Conservation (phyloP, 345 rosid genomes). For the Arabidopsis thaliana region TAIR10.1 NC_003070.9:29516001-29516500, state of each 20-base stretch:
- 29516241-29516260: neutral
- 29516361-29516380: no score
- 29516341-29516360: no score
- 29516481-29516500: no score
- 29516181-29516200: neutral
- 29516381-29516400: no score
- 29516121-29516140: neutral
- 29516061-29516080: neutral
- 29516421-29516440: no score
- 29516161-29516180: neutral
- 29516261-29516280: neutral
- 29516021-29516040: neutral
- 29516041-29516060: constrained; percentile 2
- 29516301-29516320: no score
- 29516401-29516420: no score
- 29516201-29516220: neutral
- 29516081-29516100: neutral
- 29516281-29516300: neutral
- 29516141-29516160: constrained; percentile 5
- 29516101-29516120: neutral
- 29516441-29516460: no score
- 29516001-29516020: neutral
- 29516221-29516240: neutral
- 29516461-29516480: no score
- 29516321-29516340: no score